phyloP scores from a whole-genome alignment of 2,329 filamentous ascomycete species.

The Fusarium sp. region DNA sequence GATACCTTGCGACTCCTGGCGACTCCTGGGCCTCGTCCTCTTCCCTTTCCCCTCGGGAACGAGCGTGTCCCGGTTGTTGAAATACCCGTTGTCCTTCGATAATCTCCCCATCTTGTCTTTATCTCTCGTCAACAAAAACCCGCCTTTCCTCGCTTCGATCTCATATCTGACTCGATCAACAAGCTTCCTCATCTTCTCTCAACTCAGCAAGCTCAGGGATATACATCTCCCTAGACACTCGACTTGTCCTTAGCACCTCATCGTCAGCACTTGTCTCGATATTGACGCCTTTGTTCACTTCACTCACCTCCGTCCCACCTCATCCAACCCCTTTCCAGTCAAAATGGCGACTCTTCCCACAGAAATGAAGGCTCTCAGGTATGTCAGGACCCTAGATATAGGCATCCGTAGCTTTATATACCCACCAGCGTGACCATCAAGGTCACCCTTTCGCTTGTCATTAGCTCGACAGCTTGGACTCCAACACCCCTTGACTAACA shows the following conservation, averaged over 20 bases:
- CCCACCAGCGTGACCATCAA: constrained; percentile 33
- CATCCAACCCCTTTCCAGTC: neutral
- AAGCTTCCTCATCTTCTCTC: neutral
- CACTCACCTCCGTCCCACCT: neutral
- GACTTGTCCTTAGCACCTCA: neutral
- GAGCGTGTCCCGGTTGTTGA: constrained; percentile 11
- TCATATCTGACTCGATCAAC: neutral
- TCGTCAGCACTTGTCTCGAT: neutral
- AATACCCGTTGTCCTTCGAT: constrained; percentile 25
- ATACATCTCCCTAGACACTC: neutral
- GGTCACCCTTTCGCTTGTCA: constrained; percentile 16
- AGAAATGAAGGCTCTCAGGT: constrained; percentile 69
- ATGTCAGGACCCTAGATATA: constrained; percentile 39
- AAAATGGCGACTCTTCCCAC: constrained; percentile 55
- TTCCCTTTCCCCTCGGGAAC: constrained; percentile 23
- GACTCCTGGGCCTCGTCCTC: constrained; percentile 5
- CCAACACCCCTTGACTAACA: constrained; percentile 15
- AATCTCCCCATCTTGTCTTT: constrained; percentile 8
- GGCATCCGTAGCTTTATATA: constrained; percentile 14
- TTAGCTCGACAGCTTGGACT: constrained; percentile 6
- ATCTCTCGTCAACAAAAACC: constrained; percentile 12
- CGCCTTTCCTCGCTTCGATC: constrained; percentile 2
- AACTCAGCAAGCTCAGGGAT: neutral
- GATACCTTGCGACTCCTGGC: constrained; percentile 1
- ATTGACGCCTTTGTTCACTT: neutral